Conservation (phyloP, 257 asterid genomes). For the Nicotiana noctiflora region DNA sequence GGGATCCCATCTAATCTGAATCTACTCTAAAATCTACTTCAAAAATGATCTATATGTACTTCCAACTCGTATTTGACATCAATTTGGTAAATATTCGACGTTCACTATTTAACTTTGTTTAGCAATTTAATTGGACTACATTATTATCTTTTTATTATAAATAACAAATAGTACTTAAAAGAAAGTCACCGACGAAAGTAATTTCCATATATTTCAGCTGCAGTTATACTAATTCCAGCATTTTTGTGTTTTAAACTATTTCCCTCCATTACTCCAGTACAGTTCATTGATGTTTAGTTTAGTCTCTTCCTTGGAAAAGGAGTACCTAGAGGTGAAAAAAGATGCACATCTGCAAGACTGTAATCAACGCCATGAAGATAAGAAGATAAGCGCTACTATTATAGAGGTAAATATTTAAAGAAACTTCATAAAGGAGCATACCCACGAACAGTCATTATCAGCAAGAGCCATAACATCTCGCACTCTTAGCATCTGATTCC, state of each 20-base stretch:
- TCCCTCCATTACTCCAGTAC: background rate
- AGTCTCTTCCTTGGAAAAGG: background rate
- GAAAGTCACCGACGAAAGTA: background rate
- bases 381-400: background rate
- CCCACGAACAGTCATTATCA: conserved; percentile 52
- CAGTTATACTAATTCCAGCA: background rate
- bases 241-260: background rate
- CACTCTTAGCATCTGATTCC: conserved; percentile 42
- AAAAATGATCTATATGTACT: background rate
- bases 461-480: conserved; percentile 47
- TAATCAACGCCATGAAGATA: background rate
- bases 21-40: background rate
- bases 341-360: background rate
- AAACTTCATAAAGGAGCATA: conserved; percentile 18
- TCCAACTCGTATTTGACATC: background rate
- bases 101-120: background rate
- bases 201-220: background rate
- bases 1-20: background rate
- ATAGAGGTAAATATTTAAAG: background rate
- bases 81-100: background rate
- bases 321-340: background rate
- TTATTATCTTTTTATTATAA: background rate
- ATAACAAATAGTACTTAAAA: background rate
- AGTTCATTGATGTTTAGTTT: background rate
- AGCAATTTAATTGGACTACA: background rate